Evolutionary conservation across 257 asterid genomes (phyloP).

Genomic region (Penstemon davidsonii): DNA sequence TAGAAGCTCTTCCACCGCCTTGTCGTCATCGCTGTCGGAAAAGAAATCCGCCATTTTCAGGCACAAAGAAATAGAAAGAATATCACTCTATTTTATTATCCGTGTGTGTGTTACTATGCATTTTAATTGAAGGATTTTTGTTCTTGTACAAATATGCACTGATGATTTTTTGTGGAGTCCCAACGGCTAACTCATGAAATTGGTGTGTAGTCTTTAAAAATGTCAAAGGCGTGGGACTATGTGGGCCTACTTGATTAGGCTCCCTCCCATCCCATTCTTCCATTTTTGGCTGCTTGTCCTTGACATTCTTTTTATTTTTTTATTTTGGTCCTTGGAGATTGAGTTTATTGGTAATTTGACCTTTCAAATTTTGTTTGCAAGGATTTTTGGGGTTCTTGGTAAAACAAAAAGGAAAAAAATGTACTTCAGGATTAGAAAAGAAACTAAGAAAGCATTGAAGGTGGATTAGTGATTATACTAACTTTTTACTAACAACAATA

Average conservation of each 20-base stretch:
- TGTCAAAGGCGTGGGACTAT: conserved; percentile 24
- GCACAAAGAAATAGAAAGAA: neutral
- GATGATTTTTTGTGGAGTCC: conserved; percentile 11
- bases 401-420: neutral
- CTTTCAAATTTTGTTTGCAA: neutral
- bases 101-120: too few species aligned
- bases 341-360: neutral
- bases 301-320: too few species aligned
- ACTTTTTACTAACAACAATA: neutral
- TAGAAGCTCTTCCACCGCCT: conserved; percentile 70
- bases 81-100: too few species aligned
- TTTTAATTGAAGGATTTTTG: neutral
- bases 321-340: neutral
- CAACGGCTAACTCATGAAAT: conserved; percentile 60
- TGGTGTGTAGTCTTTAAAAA: conserved; percentile 23
- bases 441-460: too few species aligned
- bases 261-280: conserved; percentile 1
- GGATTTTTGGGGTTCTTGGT: neutral
- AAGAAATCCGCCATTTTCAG: conserved; percentile 63
- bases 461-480: neutral
- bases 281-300: neutral
- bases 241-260: conserved; percentile 24
- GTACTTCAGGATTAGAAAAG: too few species aligned
- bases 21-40: conserved; percentile 80
- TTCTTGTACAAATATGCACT: neutral